Percentiles rank a stretch among this genome's conserved stretches.
Conservation (phyloP, 2,329 filamentous ascomycete species). For the Fusarium sp. region DNA sequence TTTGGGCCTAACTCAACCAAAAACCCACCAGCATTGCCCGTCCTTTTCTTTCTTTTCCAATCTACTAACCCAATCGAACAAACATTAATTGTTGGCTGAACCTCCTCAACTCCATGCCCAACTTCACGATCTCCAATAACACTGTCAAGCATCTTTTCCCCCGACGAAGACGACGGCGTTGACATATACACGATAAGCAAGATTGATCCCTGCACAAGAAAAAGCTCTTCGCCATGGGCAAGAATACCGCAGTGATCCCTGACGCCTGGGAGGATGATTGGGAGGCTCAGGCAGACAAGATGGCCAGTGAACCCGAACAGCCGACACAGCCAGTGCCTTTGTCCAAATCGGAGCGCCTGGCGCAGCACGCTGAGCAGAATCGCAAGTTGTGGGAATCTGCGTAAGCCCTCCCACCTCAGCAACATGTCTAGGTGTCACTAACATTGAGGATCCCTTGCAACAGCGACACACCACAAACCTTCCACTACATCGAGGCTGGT, state of each 20-base stretch:
- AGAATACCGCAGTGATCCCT: conserved; percentile 59
- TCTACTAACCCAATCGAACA: background rate
- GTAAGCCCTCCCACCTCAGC: conserved; percentile 56
- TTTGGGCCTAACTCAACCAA: conserved; percentile 8
- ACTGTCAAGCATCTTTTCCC: conserved; percentile 19
- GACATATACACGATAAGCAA: background rate
- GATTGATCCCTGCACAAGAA: background rate
- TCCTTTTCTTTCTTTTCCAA: conserved; percentile 17
- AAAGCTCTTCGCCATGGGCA: conserved; percentile 51
- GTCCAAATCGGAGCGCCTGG: conserved; percentile 78
- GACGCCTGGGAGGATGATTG: conserved; percentile 94
- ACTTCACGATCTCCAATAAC: conserved; percentile 24
- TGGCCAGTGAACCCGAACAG: conserved; percentile 47
- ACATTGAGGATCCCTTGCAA: background rate
- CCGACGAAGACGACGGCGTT: conserved; percentile 30
- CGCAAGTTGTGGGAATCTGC: conserved; percentile 89
- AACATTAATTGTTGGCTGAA: background rate
- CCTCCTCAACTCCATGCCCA: conserved; percentile 27
- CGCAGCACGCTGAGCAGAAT: conserved; percentile 83
- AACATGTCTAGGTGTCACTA: conserved; percentile 3
- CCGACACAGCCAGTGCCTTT: conserved; percentile 54
- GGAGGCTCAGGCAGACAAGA: conserved; percentile 77
- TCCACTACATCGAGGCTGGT: conserved; percentile 76
- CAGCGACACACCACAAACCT: conserved; percentile 77
- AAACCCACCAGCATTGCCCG: conserved; percentile 24